Evolutionary conservation across 2,329 filamentous ascomycete species (phyloP).

Genomic region (Gyromitra esculenta): DNA sequence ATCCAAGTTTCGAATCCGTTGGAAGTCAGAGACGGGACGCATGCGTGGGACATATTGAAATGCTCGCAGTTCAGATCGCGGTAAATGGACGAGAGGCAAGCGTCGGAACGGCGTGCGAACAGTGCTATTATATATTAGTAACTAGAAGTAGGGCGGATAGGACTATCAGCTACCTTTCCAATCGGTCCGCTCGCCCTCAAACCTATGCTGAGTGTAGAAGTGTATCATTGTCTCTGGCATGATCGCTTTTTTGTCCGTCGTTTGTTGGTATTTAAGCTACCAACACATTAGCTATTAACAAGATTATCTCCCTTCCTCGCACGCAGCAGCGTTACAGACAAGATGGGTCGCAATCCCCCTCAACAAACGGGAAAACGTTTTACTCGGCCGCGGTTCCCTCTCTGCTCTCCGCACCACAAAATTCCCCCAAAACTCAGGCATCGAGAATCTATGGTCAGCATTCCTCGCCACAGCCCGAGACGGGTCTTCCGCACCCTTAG

Average conservation of each 20-base stretch:
- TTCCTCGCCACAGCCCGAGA: not conserved
- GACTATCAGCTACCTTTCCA: not conserved
- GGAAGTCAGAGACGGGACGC: constrained; percentile 53
- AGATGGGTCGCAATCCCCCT: not conserved
- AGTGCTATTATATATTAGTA: not conserved
- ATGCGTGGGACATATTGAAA: constrained; percentile 52
- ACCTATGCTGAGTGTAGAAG: not conserved
- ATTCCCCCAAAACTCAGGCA: not conserved
- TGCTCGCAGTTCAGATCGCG: constrained; percentile 55
- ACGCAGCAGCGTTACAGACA: not conserved
- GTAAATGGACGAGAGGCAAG: constrained; percentile 52
- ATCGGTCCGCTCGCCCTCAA: not conserved
- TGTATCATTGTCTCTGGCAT: not conserved
- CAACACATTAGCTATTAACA: not conserved
- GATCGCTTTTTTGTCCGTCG: not conserved
- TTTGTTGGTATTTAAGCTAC: not conserved
- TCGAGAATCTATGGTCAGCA: not conserved
- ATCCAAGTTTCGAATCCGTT: constrained; percentile 56
- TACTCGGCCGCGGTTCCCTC: not conserved
- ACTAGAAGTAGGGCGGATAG: not conserved
- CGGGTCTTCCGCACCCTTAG: no score
- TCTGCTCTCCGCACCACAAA: not conserved
- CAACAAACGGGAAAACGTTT: not conserved
- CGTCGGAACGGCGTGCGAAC: constrained; percentile 29
- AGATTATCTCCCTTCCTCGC: not conserved